These are phyloP conservation scores for Fusarium dlaminii DNA, from an alignment of 2,329 filamentous ascomycete genomes.

Conservation along the genomic window DNA sequence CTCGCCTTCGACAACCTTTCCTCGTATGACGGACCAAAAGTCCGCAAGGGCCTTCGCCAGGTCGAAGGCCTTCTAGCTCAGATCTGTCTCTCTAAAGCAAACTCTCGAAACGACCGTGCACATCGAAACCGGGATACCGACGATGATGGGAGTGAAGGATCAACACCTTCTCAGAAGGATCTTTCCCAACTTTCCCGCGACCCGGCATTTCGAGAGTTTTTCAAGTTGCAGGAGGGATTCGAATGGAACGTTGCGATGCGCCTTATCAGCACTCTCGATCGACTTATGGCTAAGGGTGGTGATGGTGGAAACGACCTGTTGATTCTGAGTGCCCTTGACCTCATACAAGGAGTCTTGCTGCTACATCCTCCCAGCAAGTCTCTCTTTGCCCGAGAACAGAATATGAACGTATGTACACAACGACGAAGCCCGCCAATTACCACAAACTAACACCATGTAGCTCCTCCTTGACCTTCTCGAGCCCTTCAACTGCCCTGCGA, in stretches of 20 bases:
- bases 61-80: constrained; percentile 94
- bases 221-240: constrained; percentile 95
- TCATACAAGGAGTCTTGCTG: constrained; percentile 87
- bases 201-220: constrained; percentile 93
- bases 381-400: constrained; percentile 86
- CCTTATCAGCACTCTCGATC: constrained; percentile 85
- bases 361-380: constrained; percentile 90
- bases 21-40: constrained; percentile 87
- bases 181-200: constrained; percentile 79
- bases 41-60: constrained; percentile 92
- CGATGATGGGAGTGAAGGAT: constrained; percentile 52
- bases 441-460: constrained; percentile 50
- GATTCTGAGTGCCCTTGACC: constrained; percentile 86
- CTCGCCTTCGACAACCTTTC: constrained; percentile 97
- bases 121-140: constrained; percentile 37
- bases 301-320: constrained; percentile 87
- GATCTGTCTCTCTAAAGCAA: constrained; percentile 82
- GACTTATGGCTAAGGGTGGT: constrained; percentile 82
- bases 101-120: constrained; percentile 40
- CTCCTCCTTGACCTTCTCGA: constrained; percentile 94
- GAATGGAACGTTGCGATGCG: constrained; percentile 96
- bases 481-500: constrained; percentile 87
- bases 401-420: constrained; percentile 80
- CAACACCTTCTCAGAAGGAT: constrained; percentile 62
- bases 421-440: neutral